Evolutionary conservation across 169 alveolate species (phyloP).

Genomic region (Eimeria maxima): DNA sequence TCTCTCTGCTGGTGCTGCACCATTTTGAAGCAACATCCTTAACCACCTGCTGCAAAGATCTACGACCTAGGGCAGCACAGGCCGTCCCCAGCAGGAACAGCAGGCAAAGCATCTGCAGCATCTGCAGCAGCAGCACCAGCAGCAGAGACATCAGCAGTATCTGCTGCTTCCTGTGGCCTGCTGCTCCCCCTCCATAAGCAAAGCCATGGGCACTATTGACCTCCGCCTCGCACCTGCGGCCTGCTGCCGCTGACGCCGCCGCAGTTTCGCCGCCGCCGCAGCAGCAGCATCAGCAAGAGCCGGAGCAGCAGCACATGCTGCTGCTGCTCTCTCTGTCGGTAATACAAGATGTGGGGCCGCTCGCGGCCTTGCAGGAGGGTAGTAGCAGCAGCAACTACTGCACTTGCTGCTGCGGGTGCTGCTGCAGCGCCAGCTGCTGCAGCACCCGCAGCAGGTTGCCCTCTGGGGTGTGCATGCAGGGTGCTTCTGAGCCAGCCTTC

Average conservation of each 20-base stretch:
- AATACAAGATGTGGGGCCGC: conserved; percentile 20
- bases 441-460: neutral
- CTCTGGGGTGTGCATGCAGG: neutral
- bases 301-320: conserved; percentile 7
- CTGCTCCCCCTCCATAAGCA: neutral
- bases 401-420: neutral
- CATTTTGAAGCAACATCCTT: neutral
- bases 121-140: conserved; percentile 20
- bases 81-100: neutral
- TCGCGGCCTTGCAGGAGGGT: conserved; percentile 44
- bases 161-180: neutral
- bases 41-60: neutral
- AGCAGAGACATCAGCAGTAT: neutral
- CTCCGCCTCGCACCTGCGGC: conserved; percentile 4
- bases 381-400: conserved; percentile 6
- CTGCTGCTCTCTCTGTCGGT: neutral
- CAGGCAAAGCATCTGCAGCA: neutral
- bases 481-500: neutral
- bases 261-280: neutral
- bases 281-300: conserved; percentile 15
- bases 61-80: neutral
- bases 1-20: neutral
- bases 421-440: conserved; percentile 34
- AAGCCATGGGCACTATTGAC: neutral
- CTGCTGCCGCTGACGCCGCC: neutral